Conservation (phyloP, 805 yeast genomes). For the Myxozyma neotropica region DNA sequence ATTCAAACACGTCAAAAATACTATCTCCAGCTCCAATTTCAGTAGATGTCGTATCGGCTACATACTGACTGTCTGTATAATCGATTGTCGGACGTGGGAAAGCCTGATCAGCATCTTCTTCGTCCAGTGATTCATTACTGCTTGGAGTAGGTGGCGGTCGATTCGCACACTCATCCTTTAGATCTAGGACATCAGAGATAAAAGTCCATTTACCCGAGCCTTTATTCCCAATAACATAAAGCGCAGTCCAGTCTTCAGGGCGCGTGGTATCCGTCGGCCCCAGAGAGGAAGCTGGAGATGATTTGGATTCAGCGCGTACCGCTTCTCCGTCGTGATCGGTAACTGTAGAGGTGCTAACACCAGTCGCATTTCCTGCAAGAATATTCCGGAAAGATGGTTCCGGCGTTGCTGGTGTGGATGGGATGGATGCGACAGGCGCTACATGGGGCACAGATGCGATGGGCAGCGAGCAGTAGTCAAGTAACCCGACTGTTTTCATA, state of each 20-base stretch:
- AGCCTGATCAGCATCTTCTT: neutral
- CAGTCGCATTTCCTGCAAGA: too few species aligned
- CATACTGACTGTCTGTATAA: neutral
- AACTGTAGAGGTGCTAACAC: too few species aligned
- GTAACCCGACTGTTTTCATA: too few species aligned
- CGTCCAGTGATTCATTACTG: neutral
- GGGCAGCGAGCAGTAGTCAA: too few species aligned
- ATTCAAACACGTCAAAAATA: conserved; percentile 6
- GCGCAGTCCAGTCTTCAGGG: conserved; percentile 4
- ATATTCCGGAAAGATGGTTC: too few species aligned
- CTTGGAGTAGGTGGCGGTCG: neutral
- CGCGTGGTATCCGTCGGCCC: neutral
- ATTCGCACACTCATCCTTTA: neutral
- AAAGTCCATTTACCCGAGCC: conserved; percentile 10
- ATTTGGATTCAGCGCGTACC: too few species aligned
- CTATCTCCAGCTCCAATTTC: conserved; percentile 4
- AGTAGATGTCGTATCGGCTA: neutral
- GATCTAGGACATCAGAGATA: neutral
- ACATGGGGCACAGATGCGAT: too few species aligned
- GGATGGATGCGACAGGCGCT: too few species aligned
- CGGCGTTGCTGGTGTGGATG: too few species aligned
- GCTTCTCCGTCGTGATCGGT: too few species aligned
- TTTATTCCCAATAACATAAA: conserved; percentile 7
- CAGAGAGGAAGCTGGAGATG: neutral
- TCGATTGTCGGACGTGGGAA: neutral